Conservation (phyloP, 1,284 basidiomycete genomes). For the Moesziomyces antarcticus region DNA sequence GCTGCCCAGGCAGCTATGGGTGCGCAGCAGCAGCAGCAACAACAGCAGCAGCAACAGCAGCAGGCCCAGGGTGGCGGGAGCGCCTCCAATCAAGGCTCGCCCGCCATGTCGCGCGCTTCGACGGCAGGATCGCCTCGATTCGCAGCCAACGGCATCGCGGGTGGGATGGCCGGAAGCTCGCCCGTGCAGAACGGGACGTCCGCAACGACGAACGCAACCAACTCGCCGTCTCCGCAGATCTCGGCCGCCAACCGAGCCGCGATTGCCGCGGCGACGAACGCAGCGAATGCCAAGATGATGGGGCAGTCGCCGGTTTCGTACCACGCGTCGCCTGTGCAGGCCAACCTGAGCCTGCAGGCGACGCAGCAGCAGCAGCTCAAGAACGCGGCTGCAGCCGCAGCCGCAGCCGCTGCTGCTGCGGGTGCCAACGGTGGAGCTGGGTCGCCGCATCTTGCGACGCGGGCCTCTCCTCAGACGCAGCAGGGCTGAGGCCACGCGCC, state of each 20-base stretch:
- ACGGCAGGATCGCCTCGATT: constrained; percentile 47
- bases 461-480: constrained; percentile 44
- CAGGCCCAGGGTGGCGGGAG: constrained; percentile 18
- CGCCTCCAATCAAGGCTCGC: constrained; percentile 46
- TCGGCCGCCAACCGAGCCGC: constrained; percentile 46
- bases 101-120: constrained; percentile 48
- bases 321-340: constrained; percentile 40
- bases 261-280: constrained; percentile 41
- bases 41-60: constrained; percentile 28
- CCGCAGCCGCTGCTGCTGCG: constrained; percentile 41
- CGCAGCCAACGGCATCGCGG: constrained; percentile 38
- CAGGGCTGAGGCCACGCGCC: constrained; percentile 16
- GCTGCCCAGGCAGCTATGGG: constrained; percentile 48
- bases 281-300: constrained; percentile 47
- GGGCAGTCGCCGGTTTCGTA: constrained; percentile 34
- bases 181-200: constrained; percentile 33
- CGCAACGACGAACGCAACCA: constrained; percentile 39
- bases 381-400: constrained; percentile 21
- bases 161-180: constrained; percentile 34
- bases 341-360: constrained; percentile 38
- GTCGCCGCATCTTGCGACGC: constrained; percentile 30
- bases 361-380: constrained; percentile 44
- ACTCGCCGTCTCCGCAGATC: constrained; percentile 49
- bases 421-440: constrained; percentile 24
- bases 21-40: constrained; percentile 27